Percentiles rank a stretch among this genome's conserved stretches.
These are phyloP conservation scores for Tricholoma flavovirens DNA, from an alignment of 768 basidiomycete species.

Conservation along the genomic window DNA sequence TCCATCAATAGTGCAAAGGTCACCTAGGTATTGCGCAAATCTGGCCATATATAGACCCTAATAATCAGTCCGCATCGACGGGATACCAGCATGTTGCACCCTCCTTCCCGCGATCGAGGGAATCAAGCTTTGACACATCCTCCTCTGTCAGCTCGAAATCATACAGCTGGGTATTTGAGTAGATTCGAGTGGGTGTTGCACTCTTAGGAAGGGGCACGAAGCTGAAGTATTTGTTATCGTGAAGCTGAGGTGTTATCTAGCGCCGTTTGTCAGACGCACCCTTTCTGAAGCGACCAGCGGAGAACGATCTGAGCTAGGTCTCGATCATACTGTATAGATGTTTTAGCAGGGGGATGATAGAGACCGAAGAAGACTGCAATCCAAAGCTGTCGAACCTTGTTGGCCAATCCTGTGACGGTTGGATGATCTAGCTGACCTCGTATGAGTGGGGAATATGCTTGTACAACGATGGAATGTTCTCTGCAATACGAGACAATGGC, in stretches of 20 bases:
- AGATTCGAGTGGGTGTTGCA: conserved; percentile 61
- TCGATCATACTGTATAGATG: conserved; percentile 40
- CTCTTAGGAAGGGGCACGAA: conserved; percentile 84
- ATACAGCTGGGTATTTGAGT: conserved; percentile 66
- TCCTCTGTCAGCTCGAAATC: conserved; percentile 64
- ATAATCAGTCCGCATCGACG: conserved; percentile 42
- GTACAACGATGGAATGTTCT: conserved; percentile 51
- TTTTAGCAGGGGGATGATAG: not conserved
- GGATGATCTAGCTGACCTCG: conserved; percentile 53
- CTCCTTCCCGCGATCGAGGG: conserved; percentile 63
- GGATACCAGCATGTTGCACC: conserved; percentile 87
- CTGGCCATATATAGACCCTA: too few species aligned
- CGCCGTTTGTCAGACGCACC: conserved; percentile 37
- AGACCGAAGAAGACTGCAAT: not conserved
- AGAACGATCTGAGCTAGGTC: conserved; percentile 77
- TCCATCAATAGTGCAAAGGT: not conserved
- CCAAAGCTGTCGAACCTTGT: conserved; percentile 43
- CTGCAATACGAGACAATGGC: conserved; percentile 73
- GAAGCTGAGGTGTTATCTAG: not conserved
- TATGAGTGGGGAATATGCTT: conserved; percentile 77
- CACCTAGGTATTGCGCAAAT: not conserved
- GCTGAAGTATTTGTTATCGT: conserved; percentile 29
- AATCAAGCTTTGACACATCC: conserved; percentile 63
- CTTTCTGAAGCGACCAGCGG: conserved; percentile 86
- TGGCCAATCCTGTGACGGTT: conserved; percentile 46